Base-by-base conservation (phyloP, 495 filamentous ascomycete species). In the Neurospora tetrasperma region DNA sequence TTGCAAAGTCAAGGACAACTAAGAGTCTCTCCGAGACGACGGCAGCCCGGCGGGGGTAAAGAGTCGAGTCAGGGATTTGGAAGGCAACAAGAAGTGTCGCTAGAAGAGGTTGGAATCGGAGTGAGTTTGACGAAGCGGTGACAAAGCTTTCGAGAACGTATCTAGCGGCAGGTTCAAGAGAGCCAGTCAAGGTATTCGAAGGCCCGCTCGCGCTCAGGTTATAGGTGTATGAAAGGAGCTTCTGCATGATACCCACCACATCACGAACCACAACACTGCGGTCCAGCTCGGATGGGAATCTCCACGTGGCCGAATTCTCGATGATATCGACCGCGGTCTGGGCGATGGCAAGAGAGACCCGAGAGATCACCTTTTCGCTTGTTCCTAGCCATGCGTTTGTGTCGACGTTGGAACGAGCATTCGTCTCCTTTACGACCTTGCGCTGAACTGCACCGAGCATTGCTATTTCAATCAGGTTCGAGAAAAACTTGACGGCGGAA, bases 251-350 rank as follows among this genome's bases (percentile, higher is more conserved):
- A 8, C 79, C 84, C 9, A 91, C 86, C 38, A 98, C 82, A 39
- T 87, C 77, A 75, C 82, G 39, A 78, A 87, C 73, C 62, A 89
- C 69, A 14, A 85, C 73, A 74, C 91, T 86, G 69, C 89, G 88
- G 70, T 94, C 89, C 39, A 90, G 84, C 20, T 87, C 84, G 5
- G 87, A 85, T 12, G 85, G 85, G 78, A 96, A 97, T 76, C 89
- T 91, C 96, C 94, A 98, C 7, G 88, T 92, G 23, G 86, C 86
- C 20, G 89, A 91, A 80, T 90, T 93, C 82, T 95, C 92, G 76
- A 93, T 92, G 9, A 96, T 86, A 77, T 97, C 94, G 39, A 94
- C 84, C 76, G 92, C 85, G 12, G 89, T 88, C 73, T 91, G 88
- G 18, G 89, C 89, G 73, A 94, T 91, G 38, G 89, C 90, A 10